Conservation (phyloP, 306 rosid species). For the Lathyrus aphaca region DNA sequence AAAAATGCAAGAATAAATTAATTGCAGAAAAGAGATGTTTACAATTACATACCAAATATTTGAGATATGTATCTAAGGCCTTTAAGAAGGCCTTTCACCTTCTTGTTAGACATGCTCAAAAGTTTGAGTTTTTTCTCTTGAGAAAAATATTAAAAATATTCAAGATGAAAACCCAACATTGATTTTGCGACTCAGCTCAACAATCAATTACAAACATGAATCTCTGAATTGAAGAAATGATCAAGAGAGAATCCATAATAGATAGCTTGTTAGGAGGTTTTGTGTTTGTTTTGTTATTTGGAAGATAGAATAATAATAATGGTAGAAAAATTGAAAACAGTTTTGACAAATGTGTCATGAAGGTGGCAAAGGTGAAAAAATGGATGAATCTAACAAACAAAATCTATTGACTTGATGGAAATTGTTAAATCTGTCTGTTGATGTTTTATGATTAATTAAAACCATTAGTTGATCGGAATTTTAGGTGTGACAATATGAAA, state of each 20-base stretch:
- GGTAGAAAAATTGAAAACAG: conserved; percentile 48
- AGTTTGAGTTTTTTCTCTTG: conserved; percentile 14
- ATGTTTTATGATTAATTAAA: conserved; percentile 42
- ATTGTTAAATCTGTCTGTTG: conserved; percentile 35
- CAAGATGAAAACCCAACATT: conserved; percentile 36
- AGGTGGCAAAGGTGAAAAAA: conserved; percentile 49
- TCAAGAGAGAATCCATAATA: conserved; percentile 40
- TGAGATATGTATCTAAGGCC: conserved; percentile 86
- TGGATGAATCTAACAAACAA: conserved; percentile 41
- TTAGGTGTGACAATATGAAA: conserved; percentile 51
- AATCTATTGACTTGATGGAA: conserved; percentile 54
- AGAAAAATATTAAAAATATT: conserved; percentile 27
- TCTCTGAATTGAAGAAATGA: conserved; percentile 25
- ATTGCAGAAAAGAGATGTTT: conserved; percentile 3
- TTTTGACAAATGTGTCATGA: conserved; percentile 53
- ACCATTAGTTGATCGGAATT: conserved; percentile 58
- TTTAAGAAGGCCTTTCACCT: conserved; percentile 84
- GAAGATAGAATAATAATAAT: conserved; percentile 40
- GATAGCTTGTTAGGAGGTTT: conserved; percentile 3
- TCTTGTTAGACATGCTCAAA: conserved; percentile 57
- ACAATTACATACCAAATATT: conserved; percentile 73
- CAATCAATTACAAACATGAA: conserved; percentile 35
- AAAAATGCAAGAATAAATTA: not conserved
- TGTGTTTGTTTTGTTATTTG: conserved; percentile 27
- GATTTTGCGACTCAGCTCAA: conserved; percentile 38